phyloP scores from a whole-genome alignment of 345 rosid species.

The sweet orange (Citrus sinensis) region DNA sequence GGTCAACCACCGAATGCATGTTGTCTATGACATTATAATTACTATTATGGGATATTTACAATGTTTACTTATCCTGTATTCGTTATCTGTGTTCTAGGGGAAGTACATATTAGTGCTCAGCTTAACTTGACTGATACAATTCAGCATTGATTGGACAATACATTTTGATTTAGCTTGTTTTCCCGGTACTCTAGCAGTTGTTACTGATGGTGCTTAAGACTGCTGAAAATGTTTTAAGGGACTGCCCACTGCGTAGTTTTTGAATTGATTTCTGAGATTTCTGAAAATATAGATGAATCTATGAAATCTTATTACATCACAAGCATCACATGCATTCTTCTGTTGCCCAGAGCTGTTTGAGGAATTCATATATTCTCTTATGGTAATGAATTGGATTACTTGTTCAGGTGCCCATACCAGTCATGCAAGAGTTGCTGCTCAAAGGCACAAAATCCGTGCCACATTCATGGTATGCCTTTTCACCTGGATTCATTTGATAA shows the following conservation, averaged over 20 bases:
- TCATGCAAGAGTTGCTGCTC: slow-evolving; percentile 97
- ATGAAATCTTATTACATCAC: background rate
- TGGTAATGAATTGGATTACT: slow-evolving; percentile 17
- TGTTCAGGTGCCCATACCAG: slow-evolving; percentile 85
- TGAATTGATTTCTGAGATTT: background rate
- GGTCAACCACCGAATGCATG: background rate
- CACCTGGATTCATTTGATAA: background rate
- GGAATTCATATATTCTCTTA: slow-evolving; percentile 2
- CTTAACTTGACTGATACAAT: background rate
- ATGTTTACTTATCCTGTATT: background rate
- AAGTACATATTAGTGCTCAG: background rate
- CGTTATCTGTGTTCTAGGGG: background rate
- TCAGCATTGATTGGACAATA: background rate
- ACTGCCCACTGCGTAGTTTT: background rate
- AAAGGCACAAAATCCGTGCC: slow-evolving; percentile 91
- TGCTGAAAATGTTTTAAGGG: background rate
- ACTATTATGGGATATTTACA: background rate
- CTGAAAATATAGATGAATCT: background rate
- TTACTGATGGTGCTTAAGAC: background rate
- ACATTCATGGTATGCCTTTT: slow-evolving; percentile 69
- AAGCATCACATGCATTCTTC: background rate
- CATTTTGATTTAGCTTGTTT: background rate
- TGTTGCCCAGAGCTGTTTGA: background rate
- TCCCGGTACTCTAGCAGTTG: background rate
- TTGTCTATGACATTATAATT: background rate